phyloP scores from a whole-genome alignment of 2,329 filamentous ascomycete species.

The Onygenales sp. region DNA sequence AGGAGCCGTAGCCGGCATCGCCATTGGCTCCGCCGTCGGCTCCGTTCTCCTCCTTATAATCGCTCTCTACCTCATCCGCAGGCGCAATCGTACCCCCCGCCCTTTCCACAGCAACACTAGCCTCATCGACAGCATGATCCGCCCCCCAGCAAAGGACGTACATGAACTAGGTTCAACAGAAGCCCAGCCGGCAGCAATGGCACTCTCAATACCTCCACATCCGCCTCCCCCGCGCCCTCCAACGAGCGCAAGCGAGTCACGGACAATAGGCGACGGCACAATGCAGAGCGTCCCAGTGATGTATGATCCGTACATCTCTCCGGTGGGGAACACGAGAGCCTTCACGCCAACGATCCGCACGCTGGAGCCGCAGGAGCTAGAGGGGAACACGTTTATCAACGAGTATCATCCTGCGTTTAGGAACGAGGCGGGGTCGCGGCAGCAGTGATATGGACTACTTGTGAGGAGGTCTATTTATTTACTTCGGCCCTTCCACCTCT shows the following conservation, averaged over 20 bases:
- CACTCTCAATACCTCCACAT: too few relatives aligned
- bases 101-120: not conserved
- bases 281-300: not conserved
- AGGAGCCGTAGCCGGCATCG: constrained; percentile 17
- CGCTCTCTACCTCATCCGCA: not conserved
- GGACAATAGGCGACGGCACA: not conserved
- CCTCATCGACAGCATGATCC: not conserved
- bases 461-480: not conserved
- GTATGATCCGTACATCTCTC: not conserved
- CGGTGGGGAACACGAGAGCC: not conserved
- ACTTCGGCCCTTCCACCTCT: too few relatives aligned
- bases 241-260: not conserved
- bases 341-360: not conserved
- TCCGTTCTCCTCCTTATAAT: constrained; percentile 6
- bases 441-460: not conserved
- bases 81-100: not conserved
- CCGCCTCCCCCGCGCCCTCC: not conserved
- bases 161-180: not conserved
- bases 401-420: constrained; percentile 11
- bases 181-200: not conserved
- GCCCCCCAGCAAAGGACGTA: not conserved
- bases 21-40: constrained; percentile 10
- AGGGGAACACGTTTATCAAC: constrained; percentile 9
- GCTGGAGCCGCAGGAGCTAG: constrained; percentile 7
- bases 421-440: not conserved